A percentile compares a stretch with the other conserved stretches of the same genome.
Conservation (phyloP, 2,329 filamentous ascomycete species). For the Berkeleyomyces basicola region DNA sequence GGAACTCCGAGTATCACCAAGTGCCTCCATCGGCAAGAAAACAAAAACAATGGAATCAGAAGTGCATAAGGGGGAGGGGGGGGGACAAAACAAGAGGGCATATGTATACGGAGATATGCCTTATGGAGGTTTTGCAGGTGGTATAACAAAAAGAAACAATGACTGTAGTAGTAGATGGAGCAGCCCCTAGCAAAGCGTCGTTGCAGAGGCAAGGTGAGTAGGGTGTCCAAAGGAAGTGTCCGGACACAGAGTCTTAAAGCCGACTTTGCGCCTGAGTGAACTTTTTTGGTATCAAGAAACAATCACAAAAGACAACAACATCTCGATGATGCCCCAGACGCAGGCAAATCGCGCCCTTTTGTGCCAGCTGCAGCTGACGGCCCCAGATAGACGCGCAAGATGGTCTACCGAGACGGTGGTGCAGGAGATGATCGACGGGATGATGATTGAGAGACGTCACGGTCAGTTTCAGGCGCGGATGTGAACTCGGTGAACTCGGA, state of each 20-base stretch:
- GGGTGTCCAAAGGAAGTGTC: not conserved
- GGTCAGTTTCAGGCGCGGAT: not conserved
- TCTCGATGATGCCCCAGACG: not conserved
- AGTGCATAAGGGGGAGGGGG: not conserved
- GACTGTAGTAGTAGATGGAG: not conserved
- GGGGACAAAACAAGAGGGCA: not conserved
- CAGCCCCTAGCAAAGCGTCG: not conserved
- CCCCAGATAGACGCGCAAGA: not conserved
- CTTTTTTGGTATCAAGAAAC: not conserved
- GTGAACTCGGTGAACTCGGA: conserved; percentile 11
- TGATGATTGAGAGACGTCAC: not conserved
- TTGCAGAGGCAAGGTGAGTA: not conserved
- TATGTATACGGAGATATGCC: not conserved
- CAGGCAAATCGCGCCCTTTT: not conserved
- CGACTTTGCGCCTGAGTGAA: not conserved
- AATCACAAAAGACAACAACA: not conserved
- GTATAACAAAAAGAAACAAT: not conserved
- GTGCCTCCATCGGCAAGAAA: not conserved
- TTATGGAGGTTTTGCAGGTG: not conserved
- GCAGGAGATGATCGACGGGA: not conserved
- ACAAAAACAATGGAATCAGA: not conserved
- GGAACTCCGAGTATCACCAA: not conserved
- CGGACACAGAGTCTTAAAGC: not conserved
- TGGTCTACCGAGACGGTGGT: not conserved
- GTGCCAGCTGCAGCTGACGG: not conserved